A percentile compares a stretch with the other conserved stretches of the same genome.
Evolutionary conservation across 2,329 filamentous ascomycete species (phyloP).

Genomic region (Colletotrichum liriopes): DNA sequence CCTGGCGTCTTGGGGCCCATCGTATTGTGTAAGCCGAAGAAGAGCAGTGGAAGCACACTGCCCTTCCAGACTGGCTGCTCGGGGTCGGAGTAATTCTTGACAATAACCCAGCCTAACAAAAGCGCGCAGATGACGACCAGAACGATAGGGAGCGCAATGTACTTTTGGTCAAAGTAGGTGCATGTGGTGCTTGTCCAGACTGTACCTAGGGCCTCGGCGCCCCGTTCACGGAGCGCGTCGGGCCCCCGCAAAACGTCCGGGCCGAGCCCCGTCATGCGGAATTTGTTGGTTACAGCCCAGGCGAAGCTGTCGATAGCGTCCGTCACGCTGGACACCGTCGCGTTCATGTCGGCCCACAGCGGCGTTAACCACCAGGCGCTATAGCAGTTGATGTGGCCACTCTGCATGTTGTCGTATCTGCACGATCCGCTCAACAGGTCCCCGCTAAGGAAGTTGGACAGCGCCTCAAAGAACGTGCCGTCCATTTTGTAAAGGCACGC

Average conservation of each 20-base stretch:
- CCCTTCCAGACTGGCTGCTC: conserved; percentile 40
- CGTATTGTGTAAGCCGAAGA: conserved; percentile 26
- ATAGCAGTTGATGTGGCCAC: conserved; percentile 35
- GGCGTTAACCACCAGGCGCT: conserved; percentile 35
- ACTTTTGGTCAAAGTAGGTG: conserved; percentile 30
- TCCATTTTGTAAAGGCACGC: conserved; percentile 37
- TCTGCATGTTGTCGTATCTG: conserved; percentile 32
- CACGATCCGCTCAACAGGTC: conserved; percentile 23
- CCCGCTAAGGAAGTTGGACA: conserved; percentile 12
- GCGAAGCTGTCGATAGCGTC: conserved; percentile 29
- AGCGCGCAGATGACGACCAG: conserved; percentile 25
- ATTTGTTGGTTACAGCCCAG: conserved; percentile 36
- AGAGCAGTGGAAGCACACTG: conserved; percentile 33
- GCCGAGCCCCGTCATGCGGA: conserved; percentile 31
- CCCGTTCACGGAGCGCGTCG: neutral
- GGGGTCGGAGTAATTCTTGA: conserved; percentile 35
- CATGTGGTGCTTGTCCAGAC: conserved; percentile 29
- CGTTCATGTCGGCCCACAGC: conserved; percentile 32
- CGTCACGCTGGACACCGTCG: conserved; percentile 20
- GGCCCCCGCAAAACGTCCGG: neutral
- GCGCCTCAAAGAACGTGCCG: conserved; percentile 18
- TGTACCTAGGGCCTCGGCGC: conserved; percentile 10
- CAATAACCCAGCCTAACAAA: conserved; percentile 27
- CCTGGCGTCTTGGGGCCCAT: neutral
- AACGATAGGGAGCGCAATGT: conserved; percentile 15